Evolutionary conservation across 2,329 filamentous ascomycete species (phyloP).

Genomic region (Metarhizium rileyi): DNA sequence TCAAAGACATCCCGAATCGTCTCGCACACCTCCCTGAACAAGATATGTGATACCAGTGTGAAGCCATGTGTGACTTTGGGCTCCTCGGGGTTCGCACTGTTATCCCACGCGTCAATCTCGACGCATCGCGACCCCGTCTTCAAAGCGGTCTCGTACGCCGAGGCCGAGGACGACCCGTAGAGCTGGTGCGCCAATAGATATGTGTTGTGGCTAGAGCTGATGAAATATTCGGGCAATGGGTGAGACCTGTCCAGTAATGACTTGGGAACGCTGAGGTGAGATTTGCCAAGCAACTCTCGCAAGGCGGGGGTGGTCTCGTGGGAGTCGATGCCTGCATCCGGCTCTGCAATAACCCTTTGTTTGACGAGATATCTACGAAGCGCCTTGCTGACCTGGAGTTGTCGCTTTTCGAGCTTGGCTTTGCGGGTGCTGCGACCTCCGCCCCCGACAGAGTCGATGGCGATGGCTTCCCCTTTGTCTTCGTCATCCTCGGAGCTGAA

Average conservation of each 20-base stretch:
- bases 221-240: constrained; percentile 59
- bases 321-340: constrained; percentile 36
- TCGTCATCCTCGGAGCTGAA: constrained; percentile 23
- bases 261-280: constrained; percentile 47
- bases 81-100: constrained; percentile 48
- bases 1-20: constrained; percentile 54
- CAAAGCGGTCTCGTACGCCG: constrained; percentile 54
- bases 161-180: constrained; percentile 50
- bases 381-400: constrained; percentile 49
- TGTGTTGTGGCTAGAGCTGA: constrained; percentile 66
- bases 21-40: constrained; percentile 56
- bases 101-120: constrained; percentile 66
- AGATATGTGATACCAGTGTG: constrained; percentile 55
- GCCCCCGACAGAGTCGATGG: constrained; percentile 39
- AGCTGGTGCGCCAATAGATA: constrained; percentile 63
- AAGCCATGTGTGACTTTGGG: constrained; percentile 64
- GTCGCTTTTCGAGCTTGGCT: constrained; percentile 38
- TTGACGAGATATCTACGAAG: constrained; percentile 45
- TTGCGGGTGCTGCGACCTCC: constrained; percentile 46
- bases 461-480: constrained; percentile 24
- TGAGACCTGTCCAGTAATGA: constrained; percentile 46
- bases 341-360: constrained; percentile 38
- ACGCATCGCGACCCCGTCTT: constrained; percentile 57
- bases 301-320: constrained; percentile 34
- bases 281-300: constrained; percentile 41